These are phyloP conservation scores for Hippophae rhamnoides DNA, from an alignment of 306 rosid genomes.

Conservation along the genomic window DNA sequence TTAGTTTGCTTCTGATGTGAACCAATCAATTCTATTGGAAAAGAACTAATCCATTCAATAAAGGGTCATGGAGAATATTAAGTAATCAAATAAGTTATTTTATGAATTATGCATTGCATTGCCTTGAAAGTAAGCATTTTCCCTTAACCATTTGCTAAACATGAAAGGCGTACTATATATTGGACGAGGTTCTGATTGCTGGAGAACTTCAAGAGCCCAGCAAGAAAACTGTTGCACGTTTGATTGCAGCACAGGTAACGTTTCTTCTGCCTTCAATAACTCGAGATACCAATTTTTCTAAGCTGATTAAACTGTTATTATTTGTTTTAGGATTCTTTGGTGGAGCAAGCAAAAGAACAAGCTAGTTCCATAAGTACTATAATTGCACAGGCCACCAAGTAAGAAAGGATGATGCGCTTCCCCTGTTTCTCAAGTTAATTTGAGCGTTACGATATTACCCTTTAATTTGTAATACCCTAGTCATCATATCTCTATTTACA, in stretches of 20 bases:
- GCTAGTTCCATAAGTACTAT: slow-evolving; percentile 77
- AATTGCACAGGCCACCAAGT: slow-evolving; percentile 77
- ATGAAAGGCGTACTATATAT: slow-evolving; percentile 78
- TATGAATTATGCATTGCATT: neutral
- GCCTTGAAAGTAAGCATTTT: neutral
- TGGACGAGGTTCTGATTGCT: slow-evolving; percentile 83
- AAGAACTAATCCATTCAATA: neutral
- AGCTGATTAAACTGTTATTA: slow-evolving; percentile 4
- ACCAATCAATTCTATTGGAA: neutral
- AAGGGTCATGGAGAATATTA: neutral
- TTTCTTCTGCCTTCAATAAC: slow-evolving; percentile 1
- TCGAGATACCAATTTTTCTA: neutral
- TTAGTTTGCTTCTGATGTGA: neutral
- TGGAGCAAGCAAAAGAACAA: slow-evolving; percentile 95
- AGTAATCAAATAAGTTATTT: neutral
- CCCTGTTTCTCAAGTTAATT: no score
- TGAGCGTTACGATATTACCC: no score
- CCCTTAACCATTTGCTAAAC: slow-evolving; percentile 14
- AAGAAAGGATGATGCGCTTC: neutral
- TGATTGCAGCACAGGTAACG: slow-evolving; percentile 95
- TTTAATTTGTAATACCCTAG: no score
- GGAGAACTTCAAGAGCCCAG: slow-evolving; percentile 97
- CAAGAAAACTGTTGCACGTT: slow-evolving; percentile 83
- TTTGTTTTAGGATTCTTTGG: slow-evolving; percentile 66
- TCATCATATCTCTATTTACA: no score